Conservation (phyloP, 2,329 filamentous ascomycete genomes). For the Magnaporthales sp. region DNA sequence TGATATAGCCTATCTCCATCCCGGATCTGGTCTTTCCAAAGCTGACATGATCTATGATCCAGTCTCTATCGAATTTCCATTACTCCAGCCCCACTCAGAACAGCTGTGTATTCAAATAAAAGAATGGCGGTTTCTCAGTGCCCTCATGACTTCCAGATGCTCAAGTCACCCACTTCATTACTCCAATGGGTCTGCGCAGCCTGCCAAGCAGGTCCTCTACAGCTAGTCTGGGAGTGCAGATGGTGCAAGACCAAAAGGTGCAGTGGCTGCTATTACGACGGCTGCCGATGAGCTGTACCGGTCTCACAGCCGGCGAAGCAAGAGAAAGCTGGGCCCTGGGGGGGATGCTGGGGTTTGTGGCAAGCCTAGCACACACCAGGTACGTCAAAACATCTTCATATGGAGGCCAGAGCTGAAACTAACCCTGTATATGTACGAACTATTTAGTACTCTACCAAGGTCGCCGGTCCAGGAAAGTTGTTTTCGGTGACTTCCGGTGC, state of each 20-base stretch:
- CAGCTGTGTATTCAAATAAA: background rate
- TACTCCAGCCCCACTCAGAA: background rate
- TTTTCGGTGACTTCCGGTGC: background rate
- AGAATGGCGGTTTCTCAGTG: background rate
- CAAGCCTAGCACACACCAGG: background rate
- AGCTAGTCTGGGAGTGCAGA: background rate
- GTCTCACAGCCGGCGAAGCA: background rate
- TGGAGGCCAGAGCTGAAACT: background rate
- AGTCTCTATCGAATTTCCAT: background rate
- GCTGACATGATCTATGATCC: background rate
- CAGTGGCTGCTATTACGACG: background rate
- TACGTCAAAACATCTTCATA: background rate
- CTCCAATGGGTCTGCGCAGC: background rate
- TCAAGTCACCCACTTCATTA: background rate
- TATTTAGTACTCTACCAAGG: background rate
- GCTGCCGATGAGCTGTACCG: background rate
- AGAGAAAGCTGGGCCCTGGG: background rate
- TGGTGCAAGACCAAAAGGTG: background rate
- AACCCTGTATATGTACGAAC: background rate
- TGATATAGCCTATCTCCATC: background rate
- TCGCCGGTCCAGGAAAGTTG: background rate
- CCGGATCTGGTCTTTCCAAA: background rate
- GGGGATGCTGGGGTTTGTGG: background rate
- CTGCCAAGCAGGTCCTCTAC: background rate
- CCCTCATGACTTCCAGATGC: slow-evolving; percentile 1